phyloP scores from a whole-genome alignment of 1,284 basidiomycete genomes.

The Puccinia polysora region DNA sequence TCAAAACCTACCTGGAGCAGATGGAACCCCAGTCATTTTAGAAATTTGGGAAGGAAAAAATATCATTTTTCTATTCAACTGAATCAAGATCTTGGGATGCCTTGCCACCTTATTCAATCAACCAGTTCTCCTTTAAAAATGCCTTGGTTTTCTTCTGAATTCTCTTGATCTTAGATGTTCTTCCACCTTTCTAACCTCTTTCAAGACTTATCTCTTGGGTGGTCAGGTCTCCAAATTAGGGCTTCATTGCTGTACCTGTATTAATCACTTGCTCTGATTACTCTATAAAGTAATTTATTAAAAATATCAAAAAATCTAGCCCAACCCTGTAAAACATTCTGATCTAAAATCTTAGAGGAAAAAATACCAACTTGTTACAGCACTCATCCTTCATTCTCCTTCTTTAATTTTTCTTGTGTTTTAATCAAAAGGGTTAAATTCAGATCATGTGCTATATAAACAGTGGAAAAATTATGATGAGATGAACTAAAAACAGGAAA shows the following conservation, averaged over 20 bases:
- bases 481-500: too few relatives aligned
- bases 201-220: constrained; percentile 13
- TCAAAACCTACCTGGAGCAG: constrained; percentile 57
- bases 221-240: background rate
- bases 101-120: constrained; percentile 71
- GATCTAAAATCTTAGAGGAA: too few relatives aligned
- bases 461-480: too few relatives aligned
- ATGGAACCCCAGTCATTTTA: constrained; percentile 49
- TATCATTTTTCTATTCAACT: constrained; percentile 53
- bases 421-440: too few relatives aligned
- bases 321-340: background rate
- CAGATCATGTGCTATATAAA: too few relatives aligned
- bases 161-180: constrained; percentile 69
- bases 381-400: too few relatives aligned
- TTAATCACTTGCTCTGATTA: constrained; percentile 21
- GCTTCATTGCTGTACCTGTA: constrained; percentile 22
- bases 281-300: constrained; percentile 31
- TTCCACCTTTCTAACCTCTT: constrained; percentile 52
- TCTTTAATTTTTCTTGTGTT: too few relatives aligned
- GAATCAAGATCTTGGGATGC: constrained; percentile 67
- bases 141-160: constrained; percentile 72
- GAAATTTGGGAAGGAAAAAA: background rate
- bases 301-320: constrained; percentile 6
- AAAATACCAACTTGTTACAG: too few relatives aligned
- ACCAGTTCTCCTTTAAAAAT: constrained; percentile 73